Evolutionary conservation across 352 stramenopile genomes (phyloP).

Genomic region (Pythium phragmiticola): DNA sequence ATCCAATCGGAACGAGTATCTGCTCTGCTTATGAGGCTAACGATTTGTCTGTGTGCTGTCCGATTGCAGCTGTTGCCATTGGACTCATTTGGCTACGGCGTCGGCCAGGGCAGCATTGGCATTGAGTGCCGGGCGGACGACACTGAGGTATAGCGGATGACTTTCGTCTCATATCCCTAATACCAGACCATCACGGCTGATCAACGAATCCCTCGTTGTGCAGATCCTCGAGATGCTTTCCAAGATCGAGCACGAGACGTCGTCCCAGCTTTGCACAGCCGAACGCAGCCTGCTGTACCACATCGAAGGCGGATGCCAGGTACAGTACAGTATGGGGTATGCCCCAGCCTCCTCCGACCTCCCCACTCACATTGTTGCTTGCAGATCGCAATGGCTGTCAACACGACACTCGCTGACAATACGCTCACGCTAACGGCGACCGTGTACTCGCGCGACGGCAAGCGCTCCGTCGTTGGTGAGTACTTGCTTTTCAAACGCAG

Average conservation of each 20-base stretch:
- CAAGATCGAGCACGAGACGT: conserved; percentile 75
- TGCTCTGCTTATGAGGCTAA: neutral
- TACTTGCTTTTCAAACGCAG: neutral
- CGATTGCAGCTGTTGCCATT: conserved; percentile 47
- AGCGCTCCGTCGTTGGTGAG: conserved; percentile 50
- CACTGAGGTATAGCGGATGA: conserved; percentile 34
- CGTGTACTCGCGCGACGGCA: conserved; percentile 73
- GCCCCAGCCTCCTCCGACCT: neutral
- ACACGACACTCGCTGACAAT: conserved; percentile 60
- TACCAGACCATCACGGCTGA: neutral
- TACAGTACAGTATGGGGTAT: conserved; percentile 8
- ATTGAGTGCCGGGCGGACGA: conserved; percentile 80
- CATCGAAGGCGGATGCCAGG: conserved; percentile 85
- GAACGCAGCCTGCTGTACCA: conserved; percentile 82
- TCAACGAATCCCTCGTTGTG: neutral
- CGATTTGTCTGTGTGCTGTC: neutral
- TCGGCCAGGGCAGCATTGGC: conserved; percentile 85
- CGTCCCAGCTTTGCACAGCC: conserved; percentile 74
- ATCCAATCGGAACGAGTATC: neutral
- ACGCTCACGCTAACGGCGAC: conserved; percentile 67
- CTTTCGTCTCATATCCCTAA: neutral
- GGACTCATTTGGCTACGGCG: conserved; percentile 77
- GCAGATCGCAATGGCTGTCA: conserved; percentile 83
- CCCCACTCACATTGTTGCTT: neutral
- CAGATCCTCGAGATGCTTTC: conserved; percentile 76